Evolutionary conservation across 805 yeast genomes (phyloP).

Genomic region (Blastobotrys robertii): DNA sequence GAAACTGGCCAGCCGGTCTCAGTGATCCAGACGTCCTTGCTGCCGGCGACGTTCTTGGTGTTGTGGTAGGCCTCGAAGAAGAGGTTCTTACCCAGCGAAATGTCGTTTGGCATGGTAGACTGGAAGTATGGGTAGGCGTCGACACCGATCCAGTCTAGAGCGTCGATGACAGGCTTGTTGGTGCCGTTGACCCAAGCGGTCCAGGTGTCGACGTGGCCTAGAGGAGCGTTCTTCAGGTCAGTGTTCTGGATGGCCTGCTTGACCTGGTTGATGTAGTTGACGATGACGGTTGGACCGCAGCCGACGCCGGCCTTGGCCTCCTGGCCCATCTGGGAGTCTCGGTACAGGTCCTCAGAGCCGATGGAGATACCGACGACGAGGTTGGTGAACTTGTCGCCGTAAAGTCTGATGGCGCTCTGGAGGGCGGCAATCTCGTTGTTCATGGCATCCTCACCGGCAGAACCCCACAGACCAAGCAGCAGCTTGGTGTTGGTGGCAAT

Average conservation of each 20-base stretch:
- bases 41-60: conserved; percentile 66
- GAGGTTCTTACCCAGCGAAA: conserved; percentile 87
- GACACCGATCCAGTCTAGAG: conserved; percentile 69
- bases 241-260: conserved; percentile 57
- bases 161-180: conserved; percentile 52
- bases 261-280: conserved; percentile 44
- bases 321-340: conserved; percentile 41
- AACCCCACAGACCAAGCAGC: conserved; percentile 16
- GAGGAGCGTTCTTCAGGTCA: conserved; percentile 54
- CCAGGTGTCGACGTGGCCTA: conserved; percentile 89
- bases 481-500: conserved; percentile 12
- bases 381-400: conserved; percentile 11
- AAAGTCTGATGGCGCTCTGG: conserved; percentile 9
- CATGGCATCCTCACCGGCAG: conserved; percentile 12
- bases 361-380: conserved; percentile 59
- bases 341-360: conserved; percentile 82
- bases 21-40: conserved; percentile 79
- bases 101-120: conserved; percentile 67
- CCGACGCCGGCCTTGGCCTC: conserved; percentile 62
- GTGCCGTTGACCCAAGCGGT: conserved; percentile 70
- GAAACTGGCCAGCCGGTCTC: conserved; percentile 91
- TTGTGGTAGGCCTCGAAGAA: conserved; percentile 60
- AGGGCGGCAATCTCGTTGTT: conserved; percentile 14
- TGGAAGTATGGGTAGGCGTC: conserved; percentile 93
- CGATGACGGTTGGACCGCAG: conserved; percentile 45